These are phyloP conservation scores for Wallacemonas sp. DNA, from an alignment of 208 protist genomes.

Conservation along the genomic window DNA sequence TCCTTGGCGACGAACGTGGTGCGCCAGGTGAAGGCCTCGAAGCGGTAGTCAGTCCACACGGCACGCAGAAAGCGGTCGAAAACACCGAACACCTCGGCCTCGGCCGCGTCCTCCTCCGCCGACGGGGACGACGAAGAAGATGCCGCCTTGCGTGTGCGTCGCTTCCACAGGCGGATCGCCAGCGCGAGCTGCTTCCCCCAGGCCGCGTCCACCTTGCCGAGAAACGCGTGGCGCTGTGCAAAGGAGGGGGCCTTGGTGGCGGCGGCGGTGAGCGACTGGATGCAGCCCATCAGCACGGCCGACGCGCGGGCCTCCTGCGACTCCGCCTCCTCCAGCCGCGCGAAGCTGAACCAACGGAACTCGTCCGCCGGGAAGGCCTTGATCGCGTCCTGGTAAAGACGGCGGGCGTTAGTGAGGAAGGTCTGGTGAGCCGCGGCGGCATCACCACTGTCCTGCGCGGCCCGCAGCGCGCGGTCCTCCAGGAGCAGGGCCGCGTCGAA, in stretches of 20 bases:
- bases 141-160: constrained; percentile 21
- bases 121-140: too few species aligned
- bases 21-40: constrained; percentile 74
- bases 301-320: constrained; percentile 52
- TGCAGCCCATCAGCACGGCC: constrained; percentile 59
- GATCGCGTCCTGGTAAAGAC: constrained; percentile 61
- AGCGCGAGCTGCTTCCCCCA: constrained; percentile 74
- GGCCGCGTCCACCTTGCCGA: constrained; percentile 60
- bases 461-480: neutral
- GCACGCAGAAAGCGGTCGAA: constrained; percentile 58
- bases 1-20: constrained; percentile 15
- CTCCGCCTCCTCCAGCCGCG: constrained; percentile 74
- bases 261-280: constrained; percentile 49
- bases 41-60: constrained; percentile 74
- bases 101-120: constrained; percentile 21
- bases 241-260: constrained; percentile 52
- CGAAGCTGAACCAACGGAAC: constrained; percentile 70
- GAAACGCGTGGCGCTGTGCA: constrained; percentile 70
- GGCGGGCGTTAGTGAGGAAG: constrained; percentile 31
- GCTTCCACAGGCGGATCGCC: constrained; percentile 35
- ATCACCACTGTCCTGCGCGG: neutral
- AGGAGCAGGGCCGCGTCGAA: constrained; percentile 25
- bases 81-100: constrained; percentile 31
- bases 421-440: constrained; percentile 10
- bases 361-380: constrained; percentile 60